Conservation (phyloP, 257 asterid species). For the Parsonsia alboflavescens region DNA sequence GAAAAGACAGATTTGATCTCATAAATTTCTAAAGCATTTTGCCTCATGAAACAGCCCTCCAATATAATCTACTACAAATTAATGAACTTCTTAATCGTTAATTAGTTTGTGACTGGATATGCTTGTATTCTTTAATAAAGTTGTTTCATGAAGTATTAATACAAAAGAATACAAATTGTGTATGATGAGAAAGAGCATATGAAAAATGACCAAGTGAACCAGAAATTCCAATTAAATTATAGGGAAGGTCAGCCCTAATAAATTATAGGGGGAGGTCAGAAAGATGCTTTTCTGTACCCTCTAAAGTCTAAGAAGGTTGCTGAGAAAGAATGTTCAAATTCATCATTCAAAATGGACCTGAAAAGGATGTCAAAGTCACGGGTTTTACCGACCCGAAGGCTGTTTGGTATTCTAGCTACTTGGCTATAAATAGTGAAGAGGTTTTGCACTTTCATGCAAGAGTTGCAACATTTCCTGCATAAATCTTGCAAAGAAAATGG, state of each 20-base stretch:
- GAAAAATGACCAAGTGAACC: background rate
- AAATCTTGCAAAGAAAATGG: constrained; percentile 25
- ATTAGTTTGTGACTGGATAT: too few species aligned
- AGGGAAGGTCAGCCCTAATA: constrained; percentile 4
- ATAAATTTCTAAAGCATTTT: background rate
- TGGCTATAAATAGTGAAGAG: constrained; percentile 38
- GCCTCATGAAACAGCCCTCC: background rate
- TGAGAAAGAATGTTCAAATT: background rate
- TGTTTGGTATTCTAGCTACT: background rate
- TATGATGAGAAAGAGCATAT: background rate
- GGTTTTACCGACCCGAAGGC: constrained; percentile 25
- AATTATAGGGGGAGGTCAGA: constrained; percentile 6
- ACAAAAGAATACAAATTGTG: background rate
- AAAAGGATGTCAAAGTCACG: constrained; percentile 23
- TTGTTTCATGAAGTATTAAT: background rate
- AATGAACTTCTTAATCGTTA: background rate
- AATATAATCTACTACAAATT: too few species aligned
- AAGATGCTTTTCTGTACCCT: background rate
- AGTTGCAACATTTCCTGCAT: constrained; percentile 11
- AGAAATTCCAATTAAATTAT: background rate
- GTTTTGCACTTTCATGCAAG: constrained; percentile 20
- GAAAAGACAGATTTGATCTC: background rate
- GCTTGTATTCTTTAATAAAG: too few species aligned
- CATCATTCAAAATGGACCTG: background rate
- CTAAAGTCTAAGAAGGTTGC: background rate